A percentile compares a stretch with the other conserved stretches of the same genome.
phyloP scores from a whole-genome alignment of 1,284 basidiomycete species.

The Tylopilus orsonianus region DNA sequence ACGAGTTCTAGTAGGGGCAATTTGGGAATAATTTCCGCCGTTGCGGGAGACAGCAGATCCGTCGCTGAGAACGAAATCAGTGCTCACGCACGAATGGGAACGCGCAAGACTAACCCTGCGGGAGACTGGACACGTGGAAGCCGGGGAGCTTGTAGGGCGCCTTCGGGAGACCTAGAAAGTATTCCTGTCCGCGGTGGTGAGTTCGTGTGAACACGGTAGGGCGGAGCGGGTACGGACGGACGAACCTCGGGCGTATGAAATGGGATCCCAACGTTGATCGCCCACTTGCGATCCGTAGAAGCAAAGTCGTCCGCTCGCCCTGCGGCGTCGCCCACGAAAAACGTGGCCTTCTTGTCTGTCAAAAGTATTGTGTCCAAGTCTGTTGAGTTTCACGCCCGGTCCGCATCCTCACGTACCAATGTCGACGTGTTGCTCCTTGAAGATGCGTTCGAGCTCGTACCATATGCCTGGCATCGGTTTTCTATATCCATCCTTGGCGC shows the following conservation, averaged over 20 bases:
- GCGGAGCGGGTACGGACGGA: slow-evolving; percentile 1
- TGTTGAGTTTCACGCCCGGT: no score
- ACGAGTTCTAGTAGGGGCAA: slow-evolving; percentile 53
- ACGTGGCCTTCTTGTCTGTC: slow-evolving; percentile 64
- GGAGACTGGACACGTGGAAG: slow-evolving; percentile 56
- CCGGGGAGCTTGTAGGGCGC: slow-evolving; percentile 51
- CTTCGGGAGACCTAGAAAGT: slow-evolving; percentile 64
- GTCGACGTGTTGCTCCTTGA: slow-evolving; percentile 51
- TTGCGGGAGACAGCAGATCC: slow-evolving; percentile 57
- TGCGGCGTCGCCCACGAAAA: slow-evolving; percentile 91
- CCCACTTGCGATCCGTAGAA: slow-evolving; percentile 84
- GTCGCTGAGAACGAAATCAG: slow-evolving; percentile 42
- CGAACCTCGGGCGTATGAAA: slow-evolving; percentile 73
- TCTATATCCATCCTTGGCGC: slow-evolving; percentile 72
- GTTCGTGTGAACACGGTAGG: background rate
- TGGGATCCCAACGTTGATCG: slow-evolving; percentile 68
- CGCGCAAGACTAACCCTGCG: slow-evolving; percentile 36
- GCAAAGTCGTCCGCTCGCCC: slow-evolving; percentile 75
- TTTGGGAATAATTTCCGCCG: slow-evolving; percentile 29
- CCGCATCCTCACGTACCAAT: slow-evolving; percentile 74
- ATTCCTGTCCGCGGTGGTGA: slow-evolving; percentile 55
- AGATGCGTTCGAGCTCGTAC: slow-evolving; percentile 67
- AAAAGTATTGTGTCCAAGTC: no score
- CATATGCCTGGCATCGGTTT: slow-evolving; percentile 93
- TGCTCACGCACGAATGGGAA: background rate